Conservation (phyloP, 768 basidiomycete genomes). For the Lactarius vividus region DNA sequence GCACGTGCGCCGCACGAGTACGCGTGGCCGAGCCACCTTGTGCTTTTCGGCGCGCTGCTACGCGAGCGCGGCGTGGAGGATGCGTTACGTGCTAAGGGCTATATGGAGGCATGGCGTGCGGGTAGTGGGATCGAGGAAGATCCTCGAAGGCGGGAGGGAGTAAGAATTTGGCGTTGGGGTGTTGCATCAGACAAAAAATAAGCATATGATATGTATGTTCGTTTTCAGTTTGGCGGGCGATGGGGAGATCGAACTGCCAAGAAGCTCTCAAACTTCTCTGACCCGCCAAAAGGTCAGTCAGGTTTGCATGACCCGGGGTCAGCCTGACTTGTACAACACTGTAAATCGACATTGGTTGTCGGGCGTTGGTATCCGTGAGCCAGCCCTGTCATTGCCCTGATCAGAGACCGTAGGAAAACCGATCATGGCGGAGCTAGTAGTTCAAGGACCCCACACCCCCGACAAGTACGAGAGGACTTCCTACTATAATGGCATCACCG, state of each 20-base stretch:
- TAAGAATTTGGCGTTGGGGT: constrained; percentile 56
- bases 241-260: no score
- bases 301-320: no score
- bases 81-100: constrained; percentile 54
- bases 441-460: not conserved
- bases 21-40: constrained; percentile 77
- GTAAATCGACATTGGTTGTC: no score
- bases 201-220: not conserved
- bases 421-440: no score
- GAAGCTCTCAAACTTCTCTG: no score
- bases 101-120: constrained; percentile 57
- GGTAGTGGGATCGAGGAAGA: constrained; percentile 80
- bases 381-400: no score
- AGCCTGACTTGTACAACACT: no score
- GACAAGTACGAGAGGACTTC: not conserved
- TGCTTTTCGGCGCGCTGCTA: constrained; percentile 81
- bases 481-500: not conserved
- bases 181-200: not conserved
- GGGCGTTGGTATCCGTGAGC: no score
- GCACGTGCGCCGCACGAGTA: constrained; percentile 51
- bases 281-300: no score
- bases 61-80: constrained; percentile 46
- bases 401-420: no score
- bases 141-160: constrained; percentile 60
- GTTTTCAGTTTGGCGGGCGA: not conserved